Base-by-base conservation (phyloP, 768 basidiomycete species). In the Pleurotus cornucopiae region DNA sequence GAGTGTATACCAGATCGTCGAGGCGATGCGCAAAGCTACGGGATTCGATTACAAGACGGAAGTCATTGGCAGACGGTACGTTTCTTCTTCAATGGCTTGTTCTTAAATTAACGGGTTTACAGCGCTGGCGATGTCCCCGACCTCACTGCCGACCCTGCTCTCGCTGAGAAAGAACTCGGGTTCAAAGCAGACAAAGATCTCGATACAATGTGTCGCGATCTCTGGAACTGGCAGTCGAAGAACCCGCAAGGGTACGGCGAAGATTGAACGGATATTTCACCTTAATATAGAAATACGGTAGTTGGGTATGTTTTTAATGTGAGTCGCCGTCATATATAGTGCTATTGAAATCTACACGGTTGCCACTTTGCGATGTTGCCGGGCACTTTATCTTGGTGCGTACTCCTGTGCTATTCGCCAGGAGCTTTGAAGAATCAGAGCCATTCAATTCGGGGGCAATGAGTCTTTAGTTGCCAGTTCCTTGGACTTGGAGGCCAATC, bases 221-320 rank as follows among this genome's bases (percentile, higher is more conserved):
- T 97, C 63, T 98, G 97, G 97, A 95, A 95, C 74, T 99, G 95
- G 93, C 96, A 98, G 76, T 85, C 84, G n/a, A 91, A 85, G 69
- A 91, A 97, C 64, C 91, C 90, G 5, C 67, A 81, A 26, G 94
- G 94, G 2, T 97, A 91, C 60, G 78, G 65, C 21, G 71, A 71
- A 49, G 41, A n/a, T 16, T 44, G 41, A 44, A 16, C 20, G n/a
- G 41, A 44, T 44, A n/a, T 44, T 44, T 44, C 20, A 44, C 41
- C 41, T 16, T n/a, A 16, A 16, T 44, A 44, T 21, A 44, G 41
- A 16, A 44, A 44, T 44, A 16, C n/a, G 6, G 20, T 44, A 44
- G 41, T 34, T 34, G 30, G 30, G 30, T 34, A 34, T 34, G 30
- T 34, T 34, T 34, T 34, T 34, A 11, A 34, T 34, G 30, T 34